phyloP scores from a whole-genome alignment of 257 asterid genomes.

The Anisodus tanguticus region DNA sequence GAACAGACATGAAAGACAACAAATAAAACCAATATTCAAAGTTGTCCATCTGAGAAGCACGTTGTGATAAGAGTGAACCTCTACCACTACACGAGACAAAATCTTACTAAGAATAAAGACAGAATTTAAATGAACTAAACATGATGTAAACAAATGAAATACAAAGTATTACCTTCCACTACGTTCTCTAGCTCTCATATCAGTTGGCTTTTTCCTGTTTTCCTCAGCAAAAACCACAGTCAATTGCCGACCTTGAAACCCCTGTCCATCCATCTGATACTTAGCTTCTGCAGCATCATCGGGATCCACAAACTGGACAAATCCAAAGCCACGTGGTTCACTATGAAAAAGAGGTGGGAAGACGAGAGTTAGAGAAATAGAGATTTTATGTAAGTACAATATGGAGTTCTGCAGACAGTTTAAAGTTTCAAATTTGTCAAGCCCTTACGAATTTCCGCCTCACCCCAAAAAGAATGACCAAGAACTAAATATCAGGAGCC shows the following conservation, averaged over 20 bases:
- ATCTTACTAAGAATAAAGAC: neutral
- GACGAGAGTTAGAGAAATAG: neutral
- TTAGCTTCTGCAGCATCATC: slow-evolving; percentile 89
- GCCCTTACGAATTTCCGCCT: neutral
- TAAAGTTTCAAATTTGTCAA: neutral
- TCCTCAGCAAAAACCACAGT: slow-evolving; percentile 82
- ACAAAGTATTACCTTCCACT: slow-evolving; percentile 26
- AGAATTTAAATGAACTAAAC: neutral
- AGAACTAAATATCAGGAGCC: neutral
- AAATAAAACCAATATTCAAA: neutral
- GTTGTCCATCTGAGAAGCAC: neutral
- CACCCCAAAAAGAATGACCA: neutral
- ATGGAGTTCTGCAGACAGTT: neutral
- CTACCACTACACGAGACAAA: neutral
- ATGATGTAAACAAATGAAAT: neutral
- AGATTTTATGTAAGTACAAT: neutral
- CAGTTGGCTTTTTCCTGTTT: slow-evolving; percentile 75
- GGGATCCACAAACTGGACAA: slow-evolving; percentile 74
- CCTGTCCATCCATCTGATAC: slow-evolving; percentile 69
- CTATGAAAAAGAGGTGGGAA: slow-evolving; percentile 40
- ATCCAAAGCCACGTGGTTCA: slow-evolving; percentile 88
- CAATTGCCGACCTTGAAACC: slow-evolving; percentile 66
- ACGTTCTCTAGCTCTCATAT: slow-evolving; percentile 78
- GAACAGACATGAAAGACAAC: neutral
- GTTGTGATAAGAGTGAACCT: neutral